phyloP scores from a whole-genome alignment of 2,329 filamentous ascomycete genomes.

The Botrytis cinerea region DNA sequence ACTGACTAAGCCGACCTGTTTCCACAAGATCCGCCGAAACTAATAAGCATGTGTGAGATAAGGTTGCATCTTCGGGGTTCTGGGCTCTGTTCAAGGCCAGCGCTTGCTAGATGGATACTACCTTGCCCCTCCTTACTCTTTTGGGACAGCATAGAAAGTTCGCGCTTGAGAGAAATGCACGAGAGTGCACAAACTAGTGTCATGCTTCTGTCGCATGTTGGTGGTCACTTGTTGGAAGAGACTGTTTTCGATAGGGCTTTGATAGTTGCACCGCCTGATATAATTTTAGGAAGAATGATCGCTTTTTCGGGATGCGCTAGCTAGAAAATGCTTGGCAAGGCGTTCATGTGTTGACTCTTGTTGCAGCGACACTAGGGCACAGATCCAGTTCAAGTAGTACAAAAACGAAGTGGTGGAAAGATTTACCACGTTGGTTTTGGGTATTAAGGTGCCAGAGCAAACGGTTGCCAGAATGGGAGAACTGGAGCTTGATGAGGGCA shows the following conservation, averaged over 20 bases:
- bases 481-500: neutral
- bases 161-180: neutral
- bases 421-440: neutral
- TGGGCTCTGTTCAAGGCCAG: neutral
- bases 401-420: neutral
- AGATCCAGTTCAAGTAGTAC: neutral
- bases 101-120: conserved; percentile 6
- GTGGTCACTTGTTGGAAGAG: neutral
- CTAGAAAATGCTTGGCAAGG: conserved; percentile 13
- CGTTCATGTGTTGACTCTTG: neutral
- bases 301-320: conserved; percentile 5
- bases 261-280: conserved; percentile 16
- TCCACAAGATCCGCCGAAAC: neutral
- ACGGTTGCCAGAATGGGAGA: neutral
- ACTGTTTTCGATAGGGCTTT: neutral
- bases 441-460: neutral
- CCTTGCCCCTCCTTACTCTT: neutral
- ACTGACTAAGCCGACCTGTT: neutral
- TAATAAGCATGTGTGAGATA: conserved; percentile 12
- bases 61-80: neutral
- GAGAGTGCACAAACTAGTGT: neutral
- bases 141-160: neutral
- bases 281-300: conserved; percentile 8
- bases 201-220: conserved; percentile 19
- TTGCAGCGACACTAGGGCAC: neutral